These are phyloP conservation scores for Dothiorella sarmentorum DNA, from an alignment of 2,329 filamentous ascomycete genomes.

Conservation along the genomic window DNA sequence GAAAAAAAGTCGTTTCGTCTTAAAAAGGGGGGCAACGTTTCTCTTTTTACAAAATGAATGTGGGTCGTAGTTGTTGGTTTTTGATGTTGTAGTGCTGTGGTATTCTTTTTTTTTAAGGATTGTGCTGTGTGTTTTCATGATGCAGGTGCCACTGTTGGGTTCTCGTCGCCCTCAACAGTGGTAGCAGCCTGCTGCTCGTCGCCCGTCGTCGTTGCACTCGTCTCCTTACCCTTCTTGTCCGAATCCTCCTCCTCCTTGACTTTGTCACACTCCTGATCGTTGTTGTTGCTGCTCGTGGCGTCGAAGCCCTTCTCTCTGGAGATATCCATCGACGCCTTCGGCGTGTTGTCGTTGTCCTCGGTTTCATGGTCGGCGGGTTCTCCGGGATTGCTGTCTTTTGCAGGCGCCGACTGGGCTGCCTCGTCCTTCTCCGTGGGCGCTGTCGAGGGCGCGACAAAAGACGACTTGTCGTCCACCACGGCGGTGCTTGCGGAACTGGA, in stretches of 20 bases:
- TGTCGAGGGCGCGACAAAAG: background rate
- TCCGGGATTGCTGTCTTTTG: constrained; percentile 5
- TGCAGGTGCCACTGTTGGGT: constrained; percentile 6
- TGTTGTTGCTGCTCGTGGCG: background rate
- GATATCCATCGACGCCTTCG: background rate
- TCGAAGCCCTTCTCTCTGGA: constrained; percentile 4
- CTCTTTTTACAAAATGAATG: constrained; percentile 14
- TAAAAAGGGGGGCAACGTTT: background rate
- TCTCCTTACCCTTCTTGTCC: constrained; percentile 17
- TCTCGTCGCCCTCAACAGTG: constrained; percentile 8
- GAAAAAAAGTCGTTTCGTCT: no score
- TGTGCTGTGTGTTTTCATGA: background rate
- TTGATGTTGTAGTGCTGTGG: background rate
- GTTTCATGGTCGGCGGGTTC: background rate
- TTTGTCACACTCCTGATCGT: background rate
- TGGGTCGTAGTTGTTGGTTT: constrained; percentile 3
- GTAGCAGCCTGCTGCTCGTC: constrained; percentile 12
- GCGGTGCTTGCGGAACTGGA: constrained; percentile 7
- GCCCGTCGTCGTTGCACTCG: constrained; percentile 6
- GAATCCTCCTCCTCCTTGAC: background rate
- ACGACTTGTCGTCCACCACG: constrained; percentile 9
- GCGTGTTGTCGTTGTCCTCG: background rate
- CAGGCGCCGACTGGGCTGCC: background rate
- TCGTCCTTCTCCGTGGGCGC: constrained; percentile 1
- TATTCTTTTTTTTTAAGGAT: background rate